Base-by-base conservation (phyloP, 352 stramenopile species). In the Globisporangium iwayamae region DNA sequence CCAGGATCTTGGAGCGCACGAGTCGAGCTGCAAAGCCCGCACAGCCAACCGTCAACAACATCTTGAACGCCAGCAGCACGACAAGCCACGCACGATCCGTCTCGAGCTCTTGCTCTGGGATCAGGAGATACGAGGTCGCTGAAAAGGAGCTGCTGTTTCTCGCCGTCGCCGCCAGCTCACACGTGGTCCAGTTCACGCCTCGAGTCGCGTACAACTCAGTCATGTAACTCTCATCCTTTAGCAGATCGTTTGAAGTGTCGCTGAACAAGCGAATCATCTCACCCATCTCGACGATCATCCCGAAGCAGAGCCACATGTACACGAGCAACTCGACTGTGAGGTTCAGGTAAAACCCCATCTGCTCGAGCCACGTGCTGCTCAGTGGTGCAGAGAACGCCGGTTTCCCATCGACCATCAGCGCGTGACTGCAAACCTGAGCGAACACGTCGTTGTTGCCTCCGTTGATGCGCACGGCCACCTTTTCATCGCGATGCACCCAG, bases 401-500 rank as follows among this genome's bases (percentile, higher is more conserved):
- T 43, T 89, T 75, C 1, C 81, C 79, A 60, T 83, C 72, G 2
- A 90, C 76, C 78, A 86, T 80, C 4, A 90, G 68, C 20, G 81
- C 79, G 51, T 89, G 81, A 5, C 70, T 82, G 34, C 77, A 87
- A 8, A 90, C 79, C 43, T 89, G 72, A 1, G 81, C 81, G 54
- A 89, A 90, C 3, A 90, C 74, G 50, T 89, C 81, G 45, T 87
- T 87, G 51, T 84, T 83, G 30, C 79, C 79, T 2, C 79, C 79
- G 22, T 87, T 76, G 52, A 89, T 78, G 0, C 79, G 77, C 25
- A 90, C 68, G 0, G 76, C 79, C 5, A 89, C 81, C 51, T 80
- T 90, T 52, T 90, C 81, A 46, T 90, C 69, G 3, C 79, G 81
- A 72, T 90, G 81, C 9, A 90, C 81, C 81, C 81, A 90, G 13